phyloP scores from a whole-genome alignment of 768 basidiomycete genomes.

The Pulveroboletus sp. region DNA sequence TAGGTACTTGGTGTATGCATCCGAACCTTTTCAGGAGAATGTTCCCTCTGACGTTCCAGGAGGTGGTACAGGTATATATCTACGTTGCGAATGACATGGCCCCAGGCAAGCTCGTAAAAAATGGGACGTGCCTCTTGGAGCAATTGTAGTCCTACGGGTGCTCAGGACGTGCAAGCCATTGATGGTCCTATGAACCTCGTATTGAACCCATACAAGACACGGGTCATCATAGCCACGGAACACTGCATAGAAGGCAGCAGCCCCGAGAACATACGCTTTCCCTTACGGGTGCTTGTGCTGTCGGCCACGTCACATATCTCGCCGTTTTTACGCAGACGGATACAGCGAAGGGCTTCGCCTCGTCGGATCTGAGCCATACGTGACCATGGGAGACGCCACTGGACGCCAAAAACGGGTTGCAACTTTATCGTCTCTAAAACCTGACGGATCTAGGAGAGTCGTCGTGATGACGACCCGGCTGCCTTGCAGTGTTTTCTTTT shows the following conservation, averaged over 20 bases:
- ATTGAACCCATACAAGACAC: slow-evolving; percentile 91
- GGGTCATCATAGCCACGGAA: slow-evolving; percentile 83
- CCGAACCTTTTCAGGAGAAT: slow-evolving; percentile 36
- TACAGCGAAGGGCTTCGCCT: slow-evolving; percentile 57
- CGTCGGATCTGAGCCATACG: slow-evolving; percentile 28
- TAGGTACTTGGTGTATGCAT: slow-evolving; percentile 21
- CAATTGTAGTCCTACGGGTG: slow-evolving; percentile 17
- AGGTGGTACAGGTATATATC: slow-evolving; percentile 41
- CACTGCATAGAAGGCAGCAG: slow-evolving; percentile 82
- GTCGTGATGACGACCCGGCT: slow-evolving; percentile 4
- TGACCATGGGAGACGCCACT: no score
- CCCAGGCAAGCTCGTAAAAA: slow-evolving; percentile 69
- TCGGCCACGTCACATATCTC: slow-evolving; percentile 86
- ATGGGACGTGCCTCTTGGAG: slow-evolving; percentile 33
- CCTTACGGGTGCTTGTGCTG: slow-evolving; percentile 77
- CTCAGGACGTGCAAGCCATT: slow-evolving; percentile 40
- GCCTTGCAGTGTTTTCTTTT: not conserved
- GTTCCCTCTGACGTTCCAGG: slow-evolving; percentile 1
- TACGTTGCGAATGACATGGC: no score
- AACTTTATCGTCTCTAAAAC: slow-evolving; percentile 41
- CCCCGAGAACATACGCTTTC: slow-evolving; percentile 82
- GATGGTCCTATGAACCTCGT: slow-evolving; percentile 71
- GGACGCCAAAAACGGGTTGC: no score
- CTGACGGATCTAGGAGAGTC: slow-evolving; percentile 32
- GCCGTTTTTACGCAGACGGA: slow-evolving; percentile 85